Conservation (phyloP, 2,329 filamentous ascomycete genomes). For the Pyrenochaeta sp. region DNA sequence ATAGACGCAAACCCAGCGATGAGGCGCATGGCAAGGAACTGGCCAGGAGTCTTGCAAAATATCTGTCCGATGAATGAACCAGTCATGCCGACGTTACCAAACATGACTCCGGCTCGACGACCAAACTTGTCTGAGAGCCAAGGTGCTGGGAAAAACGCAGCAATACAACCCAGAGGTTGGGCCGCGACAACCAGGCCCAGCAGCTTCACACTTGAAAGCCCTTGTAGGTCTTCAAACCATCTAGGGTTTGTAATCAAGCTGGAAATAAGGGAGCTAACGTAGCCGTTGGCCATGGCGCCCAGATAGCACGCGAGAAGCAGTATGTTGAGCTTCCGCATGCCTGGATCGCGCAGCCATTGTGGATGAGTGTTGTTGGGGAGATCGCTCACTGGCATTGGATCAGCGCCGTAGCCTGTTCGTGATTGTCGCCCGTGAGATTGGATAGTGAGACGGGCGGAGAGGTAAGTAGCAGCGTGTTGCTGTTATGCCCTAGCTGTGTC, state of each 20-base stretch:
- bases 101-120: slow-evolving; percentile 17
- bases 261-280: slow-evolving; percentile 26
- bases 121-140: slow-evolving; percentile 27
- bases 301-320: slow-evolving; percentile 26
- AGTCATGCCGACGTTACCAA: slow-evolving; percentile 20
- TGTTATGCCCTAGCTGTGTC: too few species aligned
- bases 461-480: too few species aligned
- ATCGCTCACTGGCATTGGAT: background rate
- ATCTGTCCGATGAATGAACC: slow-evolving; percentile 17
- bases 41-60: slow-evolving; percentile 7
- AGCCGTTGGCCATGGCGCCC: slow-evolving; percentile 27
- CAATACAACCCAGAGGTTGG: slow-evolving; percentile 24
- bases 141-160: slow-evolving; percentile 28
- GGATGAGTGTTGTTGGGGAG: slow-evolving; percentile 17
- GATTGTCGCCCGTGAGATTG: too few species aligned
- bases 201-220: slow-evolving; percentile 10
- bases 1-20: slow-evolving; percentile 19
- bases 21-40: slow-evolving; percentile 17
- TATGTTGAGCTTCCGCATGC: slow-evolving; percentile 22
- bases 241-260: slow-evolving; percentile 22
- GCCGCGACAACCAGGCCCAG: slow-evolving; percentile 24
- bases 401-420: background rate
- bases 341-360: slow-evolving; percentile 24
- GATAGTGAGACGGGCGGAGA: too few species aligned
- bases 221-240: slow-evolving; percentile 14